phyloP scores from a whole-genome alignment of 441 rosid genomes.

The Euphorbia celastroides region DNA sequence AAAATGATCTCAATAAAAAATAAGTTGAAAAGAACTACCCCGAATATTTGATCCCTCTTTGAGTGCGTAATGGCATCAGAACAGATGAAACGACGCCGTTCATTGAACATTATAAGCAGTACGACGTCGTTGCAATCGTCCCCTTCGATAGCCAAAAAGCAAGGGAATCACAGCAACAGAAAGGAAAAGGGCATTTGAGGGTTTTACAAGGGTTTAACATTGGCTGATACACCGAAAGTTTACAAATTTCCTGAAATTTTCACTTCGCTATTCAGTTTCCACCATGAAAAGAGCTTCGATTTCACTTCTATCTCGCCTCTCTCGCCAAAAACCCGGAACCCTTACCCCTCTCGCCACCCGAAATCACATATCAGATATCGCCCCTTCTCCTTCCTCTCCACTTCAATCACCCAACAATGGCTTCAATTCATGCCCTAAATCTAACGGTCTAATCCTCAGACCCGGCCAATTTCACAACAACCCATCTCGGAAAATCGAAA shows the following conservation, averaged over 20 bases:
- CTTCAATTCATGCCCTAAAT: slow-evolving; percentile 32
- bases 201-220: slow-evolving; percentile 28
- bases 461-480: slow-evolving; percentile 29
- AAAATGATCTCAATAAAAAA: no score
- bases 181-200: slow-evolving; percentile 1
- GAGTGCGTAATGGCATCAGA: no score
- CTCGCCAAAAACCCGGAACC: slow-evolving; percentile 29
- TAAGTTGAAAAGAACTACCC: no score
- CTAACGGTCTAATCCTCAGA: slow-evolving; percentile 29
- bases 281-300: slow-evolving; percentile 55
- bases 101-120: no score
- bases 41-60: no score
- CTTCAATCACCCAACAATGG: slow-evolving; percentile 21
- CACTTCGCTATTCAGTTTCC: not conserved
- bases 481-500: slow-evolving; percentile 43
- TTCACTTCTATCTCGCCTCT: slow-evolving; percentile 43
- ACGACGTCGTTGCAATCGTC: not conserved
- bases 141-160: not conserved
- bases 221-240: not conserved
- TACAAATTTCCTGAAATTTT: not conserved
- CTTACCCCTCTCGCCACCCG: slow-evolving; percentile 24
- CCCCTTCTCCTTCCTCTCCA: slow-evolving; percentile 24
- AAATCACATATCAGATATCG: slow-evolving; percentile 23
- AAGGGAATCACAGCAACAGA: not conserved
- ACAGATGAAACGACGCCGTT: not conserved